Percentiles rank a stretch among this genome's conserved stretches.
Evolutionary conservation across 495 filamentous ascomycete genomes (phyloP).

Genomic region (Penicillium paxilli): DNA sequence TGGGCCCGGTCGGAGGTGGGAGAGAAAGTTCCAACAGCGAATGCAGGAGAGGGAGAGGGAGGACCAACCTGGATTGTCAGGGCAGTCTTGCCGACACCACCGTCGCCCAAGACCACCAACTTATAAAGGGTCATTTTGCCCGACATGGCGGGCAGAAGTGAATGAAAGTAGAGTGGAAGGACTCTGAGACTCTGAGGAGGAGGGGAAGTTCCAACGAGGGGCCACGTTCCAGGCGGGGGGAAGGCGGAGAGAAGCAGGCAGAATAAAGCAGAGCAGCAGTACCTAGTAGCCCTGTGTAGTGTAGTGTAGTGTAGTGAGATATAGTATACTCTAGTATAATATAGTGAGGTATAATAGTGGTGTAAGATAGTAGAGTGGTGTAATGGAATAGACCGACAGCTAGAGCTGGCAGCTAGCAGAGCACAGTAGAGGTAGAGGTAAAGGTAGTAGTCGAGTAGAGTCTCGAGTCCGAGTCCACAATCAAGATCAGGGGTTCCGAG

Average conservation of each 20-base stretch:
- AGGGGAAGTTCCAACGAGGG: constrained; percentile 2
- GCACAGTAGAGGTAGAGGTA: too few species aligned
- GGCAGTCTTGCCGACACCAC: constrained; percentile 94
- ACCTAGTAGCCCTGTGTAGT: too few species aligned
- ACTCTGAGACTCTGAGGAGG: constrained; percentile 1
- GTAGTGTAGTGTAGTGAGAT: not conserved
- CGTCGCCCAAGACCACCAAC: constrained; percentile 93
- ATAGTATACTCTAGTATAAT: too few species aligned
- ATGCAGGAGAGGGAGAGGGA: not conserved
- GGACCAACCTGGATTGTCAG: constrained; percentile 89
- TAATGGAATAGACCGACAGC: too few species aligned
- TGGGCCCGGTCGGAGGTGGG: not conserved
- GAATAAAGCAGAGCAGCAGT: not conserved
- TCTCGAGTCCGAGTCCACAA: too few species aligned
- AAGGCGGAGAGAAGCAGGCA: not conserved
- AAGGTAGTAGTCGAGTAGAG: too few species aligned
- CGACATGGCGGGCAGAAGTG: constrained; percentile 49
- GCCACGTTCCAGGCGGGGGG: not conserved
- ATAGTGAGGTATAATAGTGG: too few species aligned
- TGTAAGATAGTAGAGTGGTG: too few species aligned
- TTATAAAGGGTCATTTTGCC: constrained; percentile 97
- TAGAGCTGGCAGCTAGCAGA: too few species aligned
- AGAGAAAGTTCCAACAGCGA: not conserved
- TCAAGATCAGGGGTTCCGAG: too few species aligned
- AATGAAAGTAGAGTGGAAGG: constrained; percentile 1